phyloP scores from a whole-genome alignment of 1,139 yeast genomes.

The Geotrichum klebahnii region DNA sequence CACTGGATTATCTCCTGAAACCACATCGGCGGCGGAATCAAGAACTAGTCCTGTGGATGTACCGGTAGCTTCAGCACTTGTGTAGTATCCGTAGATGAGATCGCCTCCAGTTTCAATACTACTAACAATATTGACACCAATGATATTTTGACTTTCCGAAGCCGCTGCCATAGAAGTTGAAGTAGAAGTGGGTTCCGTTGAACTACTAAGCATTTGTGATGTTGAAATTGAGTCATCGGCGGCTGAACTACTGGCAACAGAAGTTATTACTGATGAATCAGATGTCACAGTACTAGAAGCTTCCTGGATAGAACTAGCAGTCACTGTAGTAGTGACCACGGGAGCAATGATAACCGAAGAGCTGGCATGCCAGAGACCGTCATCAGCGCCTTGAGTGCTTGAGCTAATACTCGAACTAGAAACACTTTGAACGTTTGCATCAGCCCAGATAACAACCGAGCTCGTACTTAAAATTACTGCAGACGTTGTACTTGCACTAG shows the following conservation, averaged over 20 bases:
- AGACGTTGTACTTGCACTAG: conserved; percentile 3
- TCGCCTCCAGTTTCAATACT: conserved; percentile 6
- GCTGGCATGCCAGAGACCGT: too few species aligned
- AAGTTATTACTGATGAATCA: conserved; percentile 9
- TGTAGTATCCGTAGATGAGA: conserved; percentile 2
- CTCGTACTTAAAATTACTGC: too few species aligned
- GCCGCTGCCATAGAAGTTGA: not conserved
- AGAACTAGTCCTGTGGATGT: not conserved
- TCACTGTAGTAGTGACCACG: conserved; percentile 7
- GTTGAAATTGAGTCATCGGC: conserved; percentile 8
- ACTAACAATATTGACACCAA: conserved; percentile 7
- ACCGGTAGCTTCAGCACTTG: not conserved
- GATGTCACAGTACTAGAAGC: conserved; percentile 1
- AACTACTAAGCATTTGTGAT: too few species aligned
- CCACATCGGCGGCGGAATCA: not conserved
- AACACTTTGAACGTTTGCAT: too few species aligned
- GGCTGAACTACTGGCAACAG: conserved; percentile 13
- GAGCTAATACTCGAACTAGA: too few species aligned
- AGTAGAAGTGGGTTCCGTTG: not conserved
- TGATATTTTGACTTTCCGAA: not conserved
- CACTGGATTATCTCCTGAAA: not conserved
- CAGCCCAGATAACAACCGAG: too few species aligned
- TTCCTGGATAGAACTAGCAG: too few species aligned
- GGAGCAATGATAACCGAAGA: too few species aligned
- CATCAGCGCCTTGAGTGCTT: too few species aligned